These are phyloP conservation scores for Pinus taeda DNA, from an alignment of 75 land plant species.

Conservation along the genomic window DNA sequence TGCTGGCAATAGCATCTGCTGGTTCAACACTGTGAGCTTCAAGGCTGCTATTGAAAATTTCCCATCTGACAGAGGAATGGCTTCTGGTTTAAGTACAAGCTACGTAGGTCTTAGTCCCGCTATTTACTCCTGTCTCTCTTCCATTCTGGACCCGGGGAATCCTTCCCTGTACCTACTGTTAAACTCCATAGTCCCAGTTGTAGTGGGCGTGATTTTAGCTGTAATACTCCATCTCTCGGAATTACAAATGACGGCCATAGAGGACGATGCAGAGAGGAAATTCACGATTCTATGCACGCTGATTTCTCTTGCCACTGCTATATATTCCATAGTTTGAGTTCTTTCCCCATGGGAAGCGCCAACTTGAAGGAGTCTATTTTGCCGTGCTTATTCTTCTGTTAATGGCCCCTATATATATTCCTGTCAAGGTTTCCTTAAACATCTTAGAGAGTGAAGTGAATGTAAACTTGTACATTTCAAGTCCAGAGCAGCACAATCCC, in stretches of 20 bases:
- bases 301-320: neutral
- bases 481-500: neutral
- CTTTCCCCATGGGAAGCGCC: neutral
- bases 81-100: conserved; percentile 37
- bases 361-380: neutral
- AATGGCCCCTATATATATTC: neutral
- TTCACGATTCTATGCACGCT: conserved; percentile 7
- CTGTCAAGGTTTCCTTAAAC: neutral
- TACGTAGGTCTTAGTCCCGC: conserved; percentile 60
- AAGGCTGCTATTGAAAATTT: conserved; percentile 50
- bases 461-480: neutral
- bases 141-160: conserved; percentile 5
- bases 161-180: conserved; percentile 34
- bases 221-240: neutral
- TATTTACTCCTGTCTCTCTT: conserved; percentile 39
- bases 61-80: conserved; percentile 34
- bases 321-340: neutral
- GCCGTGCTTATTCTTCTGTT: neutral
- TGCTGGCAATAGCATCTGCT: conserved; percentile 58
- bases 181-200: conserved; percentile 43
- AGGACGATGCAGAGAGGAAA: neutral
- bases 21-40: conserved; percentile 67
- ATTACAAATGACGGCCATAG: neutral
- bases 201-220: conserved; percentile 12
- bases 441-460: neutral